These are phyloP conservation scores for Dispira simplex DNA, from an alignment of 192 early-diverging fungal species.

Conservation along the genomic window DNA sequence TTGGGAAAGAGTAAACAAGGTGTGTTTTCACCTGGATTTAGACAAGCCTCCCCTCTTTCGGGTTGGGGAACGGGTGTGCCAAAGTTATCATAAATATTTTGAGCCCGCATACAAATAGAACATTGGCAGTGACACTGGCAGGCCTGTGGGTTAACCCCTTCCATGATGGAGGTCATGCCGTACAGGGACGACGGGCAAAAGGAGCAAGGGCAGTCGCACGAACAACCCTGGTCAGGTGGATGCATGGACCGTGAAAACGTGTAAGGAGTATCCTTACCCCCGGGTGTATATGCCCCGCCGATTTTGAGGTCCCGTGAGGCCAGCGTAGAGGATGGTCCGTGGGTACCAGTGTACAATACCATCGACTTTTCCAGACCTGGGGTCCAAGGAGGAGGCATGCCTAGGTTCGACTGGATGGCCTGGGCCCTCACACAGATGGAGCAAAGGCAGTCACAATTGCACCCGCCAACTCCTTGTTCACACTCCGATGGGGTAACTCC, in stretches of 20 bases:
- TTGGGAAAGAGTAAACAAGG: constrained; percentile 4
- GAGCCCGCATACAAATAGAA: constrained; percentile 8
- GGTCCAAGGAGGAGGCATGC: not conserved
- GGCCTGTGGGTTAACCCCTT: not conserved
- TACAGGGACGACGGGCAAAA: not conserved
- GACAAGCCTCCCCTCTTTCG: not conserved
- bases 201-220: not conserved
- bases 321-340: not conserved
- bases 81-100: constrained; percentile 6
- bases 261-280: not conserved
- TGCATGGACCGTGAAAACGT: not conserved
- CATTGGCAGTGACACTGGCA: constrained; percentile 4
- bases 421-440: constrained; percentile 7
- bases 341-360: not conserved
- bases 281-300: not conserved
- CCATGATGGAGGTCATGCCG: not conserved
- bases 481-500: not conserved
- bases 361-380: not conserved
- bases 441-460: constrained; percentile 3
- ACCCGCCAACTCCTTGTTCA: not conserved
- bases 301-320: not conserved
- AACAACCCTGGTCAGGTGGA: not conserved
- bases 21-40: not conserved
- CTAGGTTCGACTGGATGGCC: not conserved
- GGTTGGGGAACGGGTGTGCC: not conserved